A percentile compares a stretch with the other conserved stretches of the same genome.
phyloP scores from a whole-genome alignment of 345 rosid species.

The Cardamine chenopodiifolia region DNA sequence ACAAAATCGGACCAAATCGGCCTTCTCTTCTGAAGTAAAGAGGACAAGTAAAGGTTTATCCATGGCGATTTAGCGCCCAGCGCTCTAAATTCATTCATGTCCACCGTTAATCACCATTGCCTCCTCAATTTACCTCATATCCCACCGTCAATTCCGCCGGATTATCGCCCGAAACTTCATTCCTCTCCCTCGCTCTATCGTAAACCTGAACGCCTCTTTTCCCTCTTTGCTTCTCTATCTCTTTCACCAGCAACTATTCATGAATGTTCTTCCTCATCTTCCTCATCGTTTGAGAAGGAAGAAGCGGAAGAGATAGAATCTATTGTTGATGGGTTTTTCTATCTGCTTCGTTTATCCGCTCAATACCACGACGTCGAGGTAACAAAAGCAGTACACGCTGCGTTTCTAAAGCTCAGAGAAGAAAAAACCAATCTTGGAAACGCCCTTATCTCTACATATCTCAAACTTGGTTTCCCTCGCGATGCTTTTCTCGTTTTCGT shows the following conservation, averaged over 20 bases:
- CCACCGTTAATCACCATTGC: slow-evolving; percentile 48
- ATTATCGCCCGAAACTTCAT: background rate
- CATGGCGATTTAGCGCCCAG: slow-evolving; percentile 42
- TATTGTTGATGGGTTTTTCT: slow-evolving; percentile 40
- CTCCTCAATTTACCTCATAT: slow-evolving; percentile 39
- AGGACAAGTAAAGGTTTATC: slow-evolving; percentile 29
- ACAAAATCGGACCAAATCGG: slow-evolving; percentile 9
- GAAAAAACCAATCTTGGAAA: slow-evolving; percentile 53
- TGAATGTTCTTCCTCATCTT: slow-evolving; percentile 13
- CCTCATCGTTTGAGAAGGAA: background rate
- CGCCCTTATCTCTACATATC: slow-evolving; percentile 61
- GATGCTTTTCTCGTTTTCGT: slow-evolving; percentile 58
- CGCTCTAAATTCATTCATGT: slow-evolving; percentile 43
- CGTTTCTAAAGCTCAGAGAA: slow-evolving; percentile 52
- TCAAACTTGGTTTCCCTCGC: slow-evolving; percentile 57
- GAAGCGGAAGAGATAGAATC: slow-evolving; percentile 32
- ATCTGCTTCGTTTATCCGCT: slow-evolving; percentile 58
- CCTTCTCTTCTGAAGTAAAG: background rate
- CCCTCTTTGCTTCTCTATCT: slow-evolving; percentile 28
- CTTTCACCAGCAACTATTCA: slow-evolving; percentile 30
- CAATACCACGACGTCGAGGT: slow-evolving; percentile 52
- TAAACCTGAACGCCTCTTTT: slow-evolving; percentile 32
- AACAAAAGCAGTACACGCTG: slow-evolving; percentile 66
- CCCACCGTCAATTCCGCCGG: slow-evolving; percentile 25
- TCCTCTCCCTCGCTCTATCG: slow-evolving; percentile 35